A percentile compares a stretch with the other conserved stretches of the same genome.
These are phyloP conservation scores for Penicillium atrosanguineum DNA, from an alignment of 495 filamentous ascomycete genomes.

Conservation along the genomic window DNA sequence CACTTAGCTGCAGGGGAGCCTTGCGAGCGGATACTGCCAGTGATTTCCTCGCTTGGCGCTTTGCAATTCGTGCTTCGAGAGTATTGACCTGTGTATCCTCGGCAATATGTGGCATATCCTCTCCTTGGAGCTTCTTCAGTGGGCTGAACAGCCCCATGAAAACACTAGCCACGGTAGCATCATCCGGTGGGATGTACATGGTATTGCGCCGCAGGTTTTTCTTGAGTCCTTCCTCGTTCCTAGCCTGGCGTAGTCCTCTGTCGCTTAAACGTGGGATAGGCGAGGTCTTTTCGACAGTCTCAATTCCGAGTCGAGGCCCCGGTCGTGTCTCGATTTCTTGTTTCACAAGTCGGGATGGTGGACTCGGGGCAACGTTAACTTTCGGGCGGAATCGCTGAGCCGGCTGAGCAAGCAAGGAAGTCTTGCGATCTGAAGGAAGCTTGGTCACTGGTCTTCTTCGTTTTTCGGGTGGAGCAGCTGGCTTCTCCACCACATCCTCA, in stretches of 20 bases:
- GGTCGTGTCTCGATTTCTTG: conserved; percentile 7
- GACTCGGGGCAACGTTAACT: conserved; percentile 26
- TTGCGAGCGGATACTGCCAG: conserved; percentile 25
- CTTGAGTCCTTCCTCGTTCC: conserved; percentile 18
- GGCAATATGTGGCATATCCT: not conserved
- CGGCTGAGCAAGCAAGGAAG: conserved; percentile 40
- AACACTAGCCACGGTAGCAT: conserved; percentile 37
- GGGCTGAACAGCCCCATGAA: conserved; percentile 45
- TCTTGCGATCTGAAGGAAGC: conserved; percentile 22
- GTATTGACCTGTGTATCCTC: conserved; percentile 24
- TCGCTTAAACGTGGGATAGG: conserved; percentile 17
- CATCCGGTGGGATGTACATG: conserved; percentile 42
- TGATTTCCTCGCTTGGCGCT: conserved; percentile 30
- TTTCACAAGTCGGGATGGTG: conserved; percentile 9
- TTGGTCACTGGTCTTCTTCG: conserved; percentile 10
- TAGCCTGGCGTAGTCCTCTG: not conserved
- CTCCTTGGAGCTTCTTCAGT: conserved; percentile 19
- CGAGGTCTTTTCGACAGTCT: conserved; percentile 12
- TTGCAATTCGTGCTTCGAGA: conserved; percentile 25
- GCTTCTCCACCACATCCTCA: conserved; percentile 25
- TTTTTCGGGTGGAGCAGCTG: conserved; percentile 10
- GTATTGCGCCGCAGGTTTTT: conserved; percentile 36
- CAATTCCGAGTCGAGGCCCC: not conserved
- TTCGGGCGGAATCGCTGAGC: conserved; percentile 42
- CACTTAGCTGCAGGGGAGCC: conserved; percentile 37